phyloP scores from a whole-genome alignment of 2,329 filamentous ascomycete genomes.

The Teratosphaeria zuluensis region DNA sequence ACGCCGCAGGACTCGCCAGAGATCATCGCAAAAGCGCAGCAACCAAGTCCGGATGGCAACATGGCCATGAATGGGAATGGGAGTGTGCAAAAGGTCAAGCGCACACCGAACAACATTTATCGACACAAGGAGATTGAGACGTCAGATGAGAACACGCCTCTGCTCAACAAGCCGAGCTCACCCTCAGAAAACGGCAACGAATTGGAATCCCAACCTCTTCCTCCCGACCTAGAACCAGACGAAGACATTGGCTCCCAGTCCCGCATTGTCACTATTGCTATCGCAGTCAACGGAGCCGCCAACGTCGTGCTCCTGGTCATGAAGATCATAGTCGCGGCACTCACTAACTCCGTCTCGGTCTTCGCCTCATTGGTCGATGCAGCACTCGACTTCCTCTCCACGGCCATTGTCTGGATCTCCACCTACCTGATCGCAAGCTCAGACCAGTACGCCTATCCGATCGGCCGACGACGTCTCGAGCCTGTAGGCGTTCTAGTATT shows the following conservation, averaged over 20 bases:
- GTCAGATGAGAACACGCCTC: conserved; percentile 49
- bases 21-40: conserved; percentile 2
- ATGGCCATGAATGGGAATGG: conserved; percentile 8
- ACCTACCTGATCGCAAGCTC: conserved; percentile 63
- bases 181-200: conserved; percentile 34
- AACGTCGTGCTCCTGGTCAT: conserved; percentile 65
- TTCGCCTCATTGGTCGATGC: conserved; percentile 72
- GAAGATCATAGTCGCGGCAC: conserved; percentile 66
- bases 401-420: conserved; percentile 71
- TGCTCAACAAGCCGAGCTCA: conserved; percentile 38
- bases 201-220: conserved; percentile 38
- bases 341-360: conserved; percentile 73
- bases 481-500: conserved; percentile 74
- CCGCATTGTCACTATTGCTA: conserved; percentile 72
- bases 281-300: conserved; percentile 74
- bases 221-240: conserved; percentile 53
- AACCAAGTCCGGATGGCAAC: not conserved
- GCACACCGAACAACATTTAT: conserved; percentile 80
- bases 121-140: conserved; percentile 39
- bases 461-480: conserved; percentile 67
- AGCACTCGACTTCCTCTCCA: conserved; percentile 69
- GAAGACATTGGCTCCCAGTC: conserved; percentile 67
- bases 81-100: conserved; percentile 47
- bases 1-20: conserved; percentile 16
- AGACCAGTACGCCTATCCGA: conserved; percentile 66